phyloP scores from a whole-genome alignment of 2,329 filamentous ascomycete species.

The Colletotrichum falcatum region DNA sequence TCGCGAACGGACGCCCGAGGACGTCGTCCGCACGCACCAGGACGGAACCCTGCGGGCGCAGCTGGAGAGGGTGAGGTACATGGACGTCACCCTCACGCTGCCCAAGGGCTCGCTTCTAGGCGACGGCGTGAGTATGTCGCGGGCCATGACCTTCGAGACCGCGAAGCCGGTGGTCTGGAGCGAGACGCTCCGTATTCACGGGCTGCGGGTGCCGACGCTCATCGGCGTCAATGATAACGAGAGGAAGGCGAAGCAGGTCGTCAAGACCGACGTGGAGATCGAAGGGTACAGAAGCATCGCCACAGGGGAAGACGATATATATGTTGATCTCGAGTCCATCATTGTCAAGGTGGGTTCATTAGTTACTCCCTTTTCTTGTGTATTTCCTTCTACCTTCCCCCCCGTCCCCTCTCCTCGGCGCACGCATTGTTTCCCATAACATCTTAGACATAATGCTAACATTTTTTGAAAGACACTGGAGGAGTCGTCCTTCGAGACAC shows the following conservation, averaged over 20 bases:
- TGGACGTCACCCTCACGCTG: constrained; percentile 67
- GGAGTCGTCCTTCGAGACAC: constrained; percentile 69
- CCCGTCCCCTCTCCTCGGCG: constrained; percentile 1
- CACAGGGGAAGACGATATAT: constrained; percentile 59
- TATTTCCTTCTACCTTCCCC: constrained; percentile 2
- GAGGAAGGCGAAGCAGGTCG: constrained; percentile 73
- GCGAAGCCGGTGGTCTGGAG: constrained; percentile 28
- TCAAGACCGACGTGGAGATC: constrained; percentile 72
- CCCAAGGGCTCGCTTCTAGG: constrained; percentile 78
- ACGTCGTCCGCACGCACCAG: constrained; percentile 5
- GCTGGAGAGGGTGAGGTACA: constrained; percentile 52
- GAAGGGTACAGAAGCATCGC: constrained; percentile 56
- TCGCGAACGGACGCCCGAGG: constrained; percentile 31
- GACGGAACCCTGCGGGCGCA: constrained; percentile 44
- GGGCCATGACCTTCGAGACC: constrained; percentile 40
- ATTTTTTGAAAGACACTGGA: constrained; percentile 61
- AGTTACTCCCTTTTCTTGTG: not conserved
- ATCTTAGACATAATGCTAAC: constrained; percentile 2
- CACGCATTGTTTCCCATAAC: not conserved
- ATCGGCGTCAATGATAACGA: constrained; percentile 82
- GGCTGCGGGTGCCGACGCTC: constrained; percentile 73
- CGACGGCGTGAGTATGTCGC: constrained; percentile 64
- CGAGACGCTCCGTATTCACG: constrained; percentile 62
- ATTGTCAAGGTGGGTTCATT: constrained; percentile 69
- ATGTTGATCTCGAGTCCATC: constrained; percentile 67